Evolutionary conservation across 495 filamentous ascomycete genomes (phyloP), one percentile per base, ranked within the genome.

Genomic region (Penicillium arizonense): DNA sequence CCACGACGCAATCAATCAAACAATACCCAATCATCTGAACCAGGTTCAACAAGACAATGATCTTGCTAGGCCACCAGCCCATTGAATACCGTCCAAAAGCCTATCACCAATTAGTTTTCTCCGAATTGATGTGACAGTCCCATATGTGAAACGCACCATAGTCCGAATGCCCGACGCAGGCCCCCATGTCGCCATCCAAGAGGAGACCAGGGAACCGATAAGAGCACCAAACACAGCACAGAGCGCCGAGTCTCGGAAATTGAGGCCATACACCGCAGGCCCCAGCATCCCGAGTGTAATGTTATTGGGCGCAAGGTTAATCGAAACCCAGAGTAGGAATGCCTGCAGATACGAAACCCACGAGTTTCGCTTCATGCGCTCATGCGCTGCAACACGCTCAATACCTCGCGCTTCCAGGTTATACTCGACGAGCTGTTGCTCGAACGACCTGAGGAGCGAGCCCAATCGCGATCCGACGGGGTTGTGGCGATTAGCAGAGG

Each of bases 1-100:
- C 81, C 18, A 91, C 78, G 18, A 91, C 84, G 44, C 79, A 83
- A 59, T 86, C 82, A 50, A 91, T 82, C 68, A 90, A 66, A 42
- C 78, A 75, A 54, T 90, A 92, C 10, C 88, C 88, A 21, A 89
- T 70, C 66, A 89, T 78, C 47, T 88, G 77, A 36, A 90, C 79
- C 13, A 91, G 69, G 55, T 90, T 89, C 47, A 92, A 70, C 14
- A 89, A 50, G 12, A 88, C 86, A 33, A 89, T 77, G 7, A 91
- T 67, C 68, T 90, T 90, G 57, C 81, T 82, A 1, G 88, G 88
- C 83, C 85, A 91, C 82, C 87, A 91, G 28, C 88, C 88, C 81
- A 90, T 90, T 21, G 82, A 79, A 68, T 85, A 91, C 12, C 87
- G 78, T 14, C 84, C 77, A 53, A 89, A 82, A 9, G 87, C 82